Conservation (phyloP, 23 red algal species). For the Gracilaria vermiculophylla region DNA sequence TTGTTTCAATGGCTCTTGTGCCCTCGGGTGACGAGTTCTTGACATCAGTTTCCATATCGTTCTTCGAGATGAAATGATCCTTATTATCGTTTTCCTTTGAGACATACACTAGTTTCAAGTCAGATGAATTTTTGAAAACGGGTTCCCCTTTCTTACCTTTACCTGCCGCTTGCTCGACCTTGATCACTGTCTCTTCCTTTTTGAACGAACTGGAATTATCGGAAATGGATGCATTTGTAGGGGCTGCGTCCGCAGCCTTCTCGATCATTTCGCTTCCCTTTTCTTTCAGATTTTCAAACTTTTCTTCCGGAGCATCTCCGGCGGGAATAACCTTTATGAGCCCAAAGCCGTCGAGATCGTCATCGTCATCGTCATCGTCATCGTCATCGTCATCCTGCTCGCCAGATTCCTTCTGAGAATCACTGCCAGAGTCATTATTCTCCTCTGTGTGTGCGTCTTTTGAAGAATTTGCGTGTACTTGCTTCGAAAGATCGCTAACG, state of each 20-base stretch:
- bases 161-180: neutral
- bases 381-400: constrained; percentile 19
- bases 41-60: neutral
- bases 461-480: neutral
- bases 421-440: neutral
- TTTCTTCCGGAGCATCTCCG: neutral
- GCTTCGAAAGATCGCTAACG: neutral
- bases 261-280: too few relatives aligned
- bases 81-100: neutral
- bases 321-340: constrained; percentile 62
- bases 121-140: neutral
- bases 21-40: neutral
- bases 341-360: constrained; percentile 55
- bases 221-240: neutral
- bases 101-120: neutral
- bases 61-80: neutral
- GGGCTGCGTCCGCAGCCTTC: neutral
- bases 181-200: neutral
- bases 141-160: neutral
- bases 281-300: neutral
- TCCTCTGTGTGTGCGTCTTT: neutral
- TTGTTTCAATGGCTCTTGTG: neutral
- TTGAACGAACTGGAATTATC: neutral
- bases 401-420: neutral
- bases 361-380: constrained; percentile 42